Conservation (phyloP, 1,284 basidiomycete species). For the Naganishia cerealis region DNA sequence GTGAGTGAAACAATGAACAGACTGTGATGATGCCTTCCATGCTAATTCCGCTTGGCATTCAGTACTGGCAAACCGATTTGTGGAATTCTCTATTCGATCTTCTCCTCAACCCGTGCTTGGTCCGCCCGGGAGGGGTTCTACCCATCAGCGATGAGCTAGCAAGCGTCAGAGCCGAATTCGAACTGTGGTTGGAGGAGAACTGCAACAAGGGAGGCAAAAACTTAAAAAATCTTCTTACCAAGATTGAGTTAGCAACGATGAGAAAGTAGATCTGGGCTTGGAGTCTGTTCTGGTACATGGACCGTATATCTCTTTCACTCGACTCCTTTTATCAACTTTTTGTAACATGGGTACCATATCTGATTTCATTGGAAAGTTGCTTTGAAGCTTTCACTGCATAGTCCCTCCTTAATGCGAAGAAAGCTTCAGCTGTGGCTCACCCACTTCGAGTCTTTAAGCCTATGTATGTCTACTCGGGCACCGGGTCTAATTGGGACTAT, state of each 20-base stretch:
- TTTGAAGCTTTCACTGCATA: background rate
- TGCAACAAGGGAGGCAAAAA: conserved; percentile 84
- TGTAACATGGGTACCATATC: conserved; percentile 1
- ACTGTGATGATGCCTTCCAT: background rate
- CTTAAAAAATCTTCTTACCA: conserved; percentile 69
- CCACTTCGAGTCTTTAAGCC: no score
- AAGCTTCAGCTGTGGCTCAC: no score
- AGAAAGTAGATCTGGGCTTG: conserved; percentile 15
- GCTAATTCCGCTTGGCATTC: conserved; percentile 5
- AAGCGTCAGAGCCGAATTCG: conserved; percentile 72
- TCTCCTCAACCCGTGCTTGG: conserved; percentile 73
- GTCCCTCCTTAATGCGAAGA: no score
- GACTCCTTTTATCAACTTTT: background rate
- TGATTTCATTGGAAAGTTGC: background rate
- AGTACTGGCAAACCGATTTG: conserved; percentile 88
- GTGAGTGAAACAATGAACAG: conserved; percentile 40
- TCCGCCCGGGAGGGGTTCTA: conserved; percentile 58
- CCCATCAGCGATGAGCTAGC: conserved; percentile 72
- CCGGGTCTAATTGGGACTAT: no score
- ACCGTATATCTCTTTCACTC: conserved; percentile 23
- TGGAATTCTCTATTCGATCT: conserved; percentile 84
- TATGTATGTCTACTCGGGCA: no score
- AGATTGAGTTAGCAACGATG: conserved; percentile 32
- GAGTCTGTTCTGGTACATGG: conserved; percentile 6
- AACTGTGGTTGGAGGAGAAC: conserved; percentile 71